Base-by-base conservation (phyloP, 257 asterid genomes). In the Haberlea rhodopensis region DNA sequence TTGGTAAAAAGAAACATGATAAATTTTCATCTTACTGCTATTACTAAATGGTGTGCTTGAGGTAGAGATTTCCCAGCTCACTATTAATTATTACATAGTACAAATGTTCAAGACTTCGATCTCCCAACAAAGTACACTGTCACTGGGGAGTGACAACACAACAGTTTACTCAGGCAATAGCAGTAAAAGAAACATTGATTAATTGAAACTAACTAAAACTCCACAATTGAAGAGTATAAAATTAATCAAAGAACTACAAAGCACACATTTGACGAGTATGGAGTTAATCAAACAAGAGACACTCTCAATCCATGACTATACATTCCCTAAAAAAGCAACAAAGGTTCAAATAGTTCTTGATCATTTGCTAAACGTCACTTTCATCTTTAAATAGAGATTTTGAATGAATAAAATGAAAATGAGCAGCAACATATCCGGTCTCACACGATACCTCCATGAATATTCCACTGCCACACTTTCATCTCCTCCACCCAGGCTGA, bases 401-500 rank as follows among this genome's bases (percentile, higher is more conserved):
- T 63, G 76, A 76, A 67, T 72, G 24, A 73, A n/a, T 71, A 74
- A 55, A 70, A 56, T 52, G 58, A 65, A 65, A 75, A 69, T 73
- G 73, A 8, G 68, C 66, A 28, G 72, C 67, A 32, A 53, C 64
- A 53, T 46, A 16, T 49, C 64, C 68, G 7, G 51, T 15, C 20
- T 43, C 51, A 16, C 54, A 56, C 48, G 60, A 67, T 19, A 70
- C 58, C 63, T 45, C 67, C 62, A 67, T 37, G 40, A 26, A 6
- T 29, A 37, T 54, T 66, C 67, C 26, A 52, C 54, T 58, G 65
- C 53, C 45, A 37, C 60, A 8, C 73, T 75, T 78, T 87, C 82
- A 90, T 84, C 97, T 81, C 89, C 85, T 84, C 97, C 97, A 90
- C 32, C 97, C 97, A 3, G 94, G 94, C 62, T 78, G 90, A 81